Evolutionary conservation across 768 basidiomycete genomes (phyloP), one percentile per base, ranked within the genome.

Genomic region (Termitomyces sp.): DNA sequence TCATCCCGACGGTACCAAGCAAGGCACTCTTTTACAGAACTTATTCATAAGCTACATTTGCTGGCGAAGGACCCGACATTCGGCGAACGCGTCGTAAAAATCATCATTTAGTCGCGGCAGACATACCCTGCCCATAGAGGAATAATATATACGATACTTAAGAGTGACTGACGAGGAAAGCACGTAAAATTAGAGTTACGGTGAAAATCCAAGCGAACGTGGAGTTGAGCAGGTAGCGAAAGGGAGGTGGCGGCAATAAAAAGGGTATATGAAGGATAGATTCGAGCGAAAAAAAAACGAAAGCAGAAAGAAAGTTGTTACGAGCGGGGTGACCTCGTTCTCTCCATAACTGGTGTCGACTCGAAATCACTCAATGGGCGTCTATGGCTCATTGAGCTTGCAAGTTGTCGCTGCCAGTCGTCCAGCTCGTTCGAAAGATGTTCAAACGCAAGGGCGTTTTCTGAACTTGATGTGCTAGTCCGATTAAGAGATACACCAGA

Each of bases 371-470:
- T 88, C 40, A 89, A 69, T 36, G 84, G 83, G 61, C 86, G 80
- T 63, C 88, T 83, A 60, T 77, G 81, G 68, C 82, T 84, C 83
- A 90, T 85, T 7, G 89, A 88, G 63, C 82, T 90, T 16, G 88
- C 85, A 54, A 92, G 78, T 64, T 91, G 89, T 52, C 89, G 81
- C 66, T 91, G 87, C 91, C 91, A 94, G 60, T 86, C 89, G 60
- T 92, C 90, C 64, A 92, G 69, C 66, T 93, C 89, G 63, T 81
- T 88, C 40, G 86, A 89, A 43, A 91, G 82, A 59, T 88, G 78
- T 65, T 89, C 88, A 60, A 89, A 89, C 11, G 83, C 85, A 52
- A 86, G 68, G 11, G 81, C 85, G 65, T 90, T 89, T 63, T 93
- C 91, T 18, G 88, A 90, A 71, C 90, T 92, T 31, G 90, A 88